phyloP scores from a whole-genome alignment of 257 asterid genomes.

The Coffea canephora region DNA sequence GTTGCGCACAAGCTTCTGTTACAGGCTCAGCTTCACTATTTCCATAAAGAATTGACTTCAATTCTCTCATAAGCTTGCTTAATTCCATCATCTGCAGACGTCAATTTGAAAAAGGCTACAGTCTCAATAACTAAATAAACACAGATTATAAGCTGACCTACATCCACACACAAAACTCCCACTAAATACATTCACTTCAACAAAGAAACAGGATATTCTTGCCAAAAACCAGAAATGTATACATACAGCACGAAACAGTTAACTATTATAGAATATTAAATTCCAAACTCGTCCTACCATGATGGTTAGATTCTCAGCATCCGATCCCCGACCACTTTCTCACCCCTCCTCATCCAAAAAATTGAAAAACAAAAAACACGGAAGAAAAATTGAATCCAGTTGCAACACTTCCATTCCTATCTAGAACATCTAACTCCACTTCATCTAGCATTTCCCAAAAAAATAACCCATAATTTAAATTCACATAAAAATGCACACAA shows the following conservation, averaged over 20 bases:
- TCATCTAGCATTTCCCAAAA: background rate
- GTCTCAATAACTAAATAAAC: background rate
- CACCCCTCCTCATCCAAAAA: background rate
- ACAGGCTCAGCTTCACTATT: conserved; percentile 90
- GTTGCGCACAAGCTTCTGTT: conserved; percentile 74
- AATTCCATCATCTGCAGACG: conserved; percentile 63
- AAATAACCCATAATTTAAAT: background rate
- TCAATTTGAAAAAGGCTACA: background rate
- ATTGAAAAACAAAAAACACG: background rate
- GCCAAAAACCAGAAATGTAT: background rate
- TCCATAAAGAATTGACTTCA: conserved; percentile 75
- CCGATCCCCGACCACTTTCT: background rate
- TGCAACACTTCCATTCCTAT: background rate
- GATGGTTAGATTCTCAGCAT: background rate
- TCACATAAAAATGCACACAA: background rate
- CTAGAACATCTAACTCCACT: background rate
- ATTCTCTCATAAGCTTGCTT: conserved; percentile 65
- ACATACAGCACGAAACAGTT: background rate
- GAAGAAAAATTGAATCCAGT: background rate
- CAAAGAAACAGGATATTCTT: background rate
- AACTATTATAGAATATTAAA: background rate
- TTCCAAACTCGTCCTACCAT: background rate
- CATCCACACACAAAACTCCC: background rate
- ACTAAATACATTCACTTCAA: background rate
- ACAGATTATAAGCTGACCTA: background rate